These are phyloP conservation scores for Umbellularia californica DNA, from an alignment of 164 flowering plant genomes.

Conservation along the genomic window DNA sequence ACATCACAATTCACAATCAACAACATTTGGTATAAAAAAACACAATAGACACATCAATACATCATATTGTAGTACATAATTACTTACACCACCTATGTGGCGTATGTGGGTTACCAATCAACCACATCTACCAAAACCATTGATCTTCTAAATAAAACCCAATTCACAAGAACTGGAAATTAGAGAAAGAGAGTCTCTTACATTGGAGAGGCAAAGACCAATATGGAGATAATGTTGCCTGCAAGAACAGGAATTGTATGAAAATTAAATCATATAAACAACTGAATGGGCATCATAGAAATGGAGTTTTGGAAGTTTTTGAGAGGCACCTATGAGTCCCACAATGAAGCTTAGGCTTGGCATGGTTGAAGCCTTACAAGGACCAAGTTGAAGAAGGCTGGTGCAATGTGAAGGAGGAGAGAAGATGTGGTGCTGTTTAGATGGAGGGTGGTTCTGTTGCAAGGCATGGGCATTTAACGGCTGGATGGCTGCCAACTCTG, in stretches of 20 bases:
- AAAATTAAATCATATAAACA: not conserved
- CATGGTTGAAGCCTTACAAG: conserved; percentile 22
- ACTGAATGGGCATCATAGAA: not conserved
- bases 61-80: not conserved
- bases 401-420: not conserved
- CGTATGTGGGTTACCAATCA: not conserved
- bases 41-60: not conserved
- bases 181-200: conserved; percentile 27
- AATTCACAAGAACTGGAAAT: not conserved
- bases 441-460: not conserved
- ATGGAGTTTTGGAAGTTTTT: not conserved
- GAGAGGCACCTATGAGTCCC: conserved; percentile 51
- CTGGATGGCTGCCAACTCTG: not conserved
- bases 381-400: not conserved
- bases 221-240: conserved; percentile 39
- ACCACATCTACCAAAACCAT: not conserved
- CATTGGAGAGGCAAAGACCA: conserved; percentile 71
- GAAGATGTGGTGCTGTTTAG: not conserved
- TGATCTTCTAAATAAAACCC: not conserved
- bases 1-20: not conserved
- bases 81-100: no score
- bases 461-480: not conserved
- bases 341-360: conserved; percentile 46
- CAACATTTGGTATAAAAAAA: not conserved
- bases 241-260: not conserved